A percentile compares a stretch with the other conserved stretches of the same genome.
These are phyloP conservation scores for Kockiozyma suomiensis DNA, from an alignment of 805 yeast species.

Conservation along the genomic window DNA sequence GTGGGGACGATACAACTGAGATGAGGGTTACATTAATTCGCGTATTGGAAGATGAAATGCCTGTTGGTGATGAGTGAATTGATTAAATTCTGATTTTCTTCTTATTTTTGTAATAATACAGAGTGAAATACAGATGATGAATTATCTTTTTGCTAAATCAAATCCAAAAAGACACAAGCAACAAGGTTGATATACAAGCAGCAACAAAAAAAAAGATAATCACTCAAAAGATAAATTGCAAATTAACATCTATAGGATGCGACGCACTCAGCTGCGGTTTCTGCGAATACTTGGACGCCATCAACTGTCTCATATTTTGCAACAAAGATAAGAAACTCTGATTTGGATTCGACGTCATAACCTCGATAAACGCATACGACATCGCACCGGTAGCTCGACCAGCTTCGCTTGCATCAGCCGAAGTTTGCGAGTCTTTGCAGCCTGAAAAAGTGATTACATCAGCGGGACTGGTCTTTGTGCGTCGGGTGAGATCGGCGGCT, in stretches of 20 bases:
- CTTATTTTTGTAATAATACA: background rate
- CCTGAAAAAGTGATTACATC: conserved; percentile 79
- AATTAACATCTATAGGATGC: conserved; percentile 73
- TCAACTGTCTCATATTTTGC: conserved; percentile 67
- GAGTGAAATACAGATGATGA: background rate
- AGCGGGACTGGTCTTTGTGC: conserved; percentile 68
- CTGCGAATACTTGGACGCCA: conserved; percentile 69
- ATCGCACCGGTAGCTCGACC: conserved; percentile 81
- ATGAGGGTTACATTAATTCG: conserved; percentile 69
- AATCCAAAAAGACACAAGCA: background rate
- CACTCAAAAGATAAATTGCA: conserved; percentile 51
- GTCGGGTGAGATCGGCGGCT: conserved; percentile 50
- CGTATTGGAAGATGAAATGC: conserved; percentile 88
- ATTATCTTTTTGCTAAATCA: background rate
- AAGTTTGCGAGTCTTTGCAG: conserved; percentile 80
- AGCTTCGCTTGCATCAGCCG: conserved; percentile 76
- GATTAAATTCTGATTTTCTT: background rate
- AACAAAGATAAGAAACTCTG: conserved; percentile 71
- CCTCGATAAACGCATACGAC: conserved; percentile 75
- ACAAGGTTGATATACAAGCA: background rate
- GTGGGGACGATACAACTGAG: conserved; percentile 84
- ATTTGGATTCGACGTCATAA: conserved; percentile 59
- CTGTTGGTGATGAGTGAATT: conserved; percentile 85
- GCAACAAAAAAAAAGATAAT: background rate
- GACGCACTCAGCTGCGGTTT: conserved; percentile 81